These are phyloP conservation scores for Clonostachys sp. DNA, from an alignment of 2,329 filamentous ascomycete genomes.

Conservation along the genomic window DNA sequence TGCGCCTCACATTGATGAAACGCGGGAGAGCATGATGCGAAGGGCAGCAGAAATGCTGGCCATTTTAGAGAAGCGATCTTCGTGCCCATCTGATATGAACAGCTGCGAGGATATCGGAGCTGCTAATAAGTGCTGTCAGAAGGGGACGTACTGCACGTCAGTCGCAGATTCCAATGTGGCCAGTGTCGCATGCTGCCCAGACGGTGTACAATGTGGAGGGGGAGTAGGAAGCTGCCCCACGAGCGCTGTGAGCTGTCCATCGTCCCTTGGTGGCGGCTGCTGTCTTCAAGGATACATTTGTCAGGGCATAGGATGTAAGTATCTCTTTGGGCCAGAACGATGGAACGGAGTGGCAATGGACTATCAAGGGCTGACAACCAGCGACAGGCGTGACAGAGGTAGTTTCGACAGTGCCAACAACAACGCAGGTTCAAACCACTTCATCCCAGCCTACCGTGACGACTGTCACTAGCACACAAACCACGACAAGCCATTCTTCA, in stretches of 20 bases:
- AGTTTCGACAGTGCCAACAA: slow-evolving; percentile 11
- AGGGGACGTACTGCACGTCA: slow-evolving; percentile 60
- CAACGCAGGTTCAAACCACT: slow-evolving; percentile 7
- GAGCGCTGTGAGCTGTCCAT: slow-evolving; percentile 61
- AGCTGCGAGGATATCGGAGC: slow-evolving; percentile 60
- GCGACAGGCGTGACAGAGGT: not conserved
- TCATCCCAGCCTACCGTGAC: slow-evolving; percentile 29
- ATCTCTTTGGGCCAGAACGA: not conserved
- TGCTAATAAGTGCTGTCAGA: slow-evolving; percentile 68
- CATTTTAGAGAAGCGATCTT: slow-evolving; percentile 51
- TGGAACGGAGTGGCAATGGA: too few species aligned
- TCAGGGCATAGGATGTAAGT: slow-evolving; percentile 65
- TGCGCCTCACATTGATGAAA: slow-evolving; percentile 33
- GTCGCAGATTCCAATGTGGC: slow-evolving; percentile 60
- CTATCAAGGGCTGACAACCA: not conserved
- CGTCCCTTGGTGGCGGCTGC: slow-evolving; percentile 66
- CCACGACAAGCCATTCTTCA: not conserved
- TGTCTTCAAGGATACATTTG: slow-evolving; percentile 71
- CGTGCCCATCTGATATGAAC: slow-evolving; percentile 63
- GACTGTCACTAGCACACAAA: not conserved
- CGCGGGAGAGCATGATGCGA: slow-evolving; percentile 22
- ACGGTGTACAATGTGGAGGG: slow-evolving; percentile 59
- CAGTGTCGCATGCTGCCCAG: slow-evolving; percentile 71
- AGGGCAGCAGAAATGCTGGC: slow-evolving; percentile 41
- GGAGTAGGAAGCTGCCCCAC: slow-evolving; percentile 56